Evolutionary conservation across 2,329 filamentous ascomycete genomes (phyloP), one percentile per base, ranked within the genome.

Genomic region (Fusarium bulbicola): DNA sequence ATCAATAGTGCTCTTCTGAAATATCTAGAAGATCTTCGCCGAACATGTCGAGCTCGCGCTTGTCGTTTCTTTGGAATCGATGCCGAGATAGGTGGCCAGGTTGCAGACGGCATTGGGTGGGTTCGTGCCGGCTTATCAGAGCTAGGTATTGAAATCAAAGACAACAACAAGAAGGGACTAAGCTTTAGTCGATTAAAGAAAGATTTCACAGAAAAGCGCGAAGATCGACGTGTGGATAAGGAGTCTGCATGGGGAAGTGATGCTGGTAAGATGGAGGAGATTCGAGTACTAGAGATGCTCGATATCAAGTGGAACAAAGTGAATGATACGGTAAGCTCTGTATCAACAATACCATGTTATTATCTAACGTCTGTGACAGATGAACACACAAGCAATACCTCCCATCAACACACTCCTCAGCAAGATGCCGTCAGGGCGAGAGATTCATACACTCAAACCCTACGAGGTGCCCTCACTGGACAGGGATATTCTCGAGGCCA

Each of bases 61-160:
- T 97, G 95, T 78, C 89, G 96, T 4, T 97, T 98, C 80, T 92
- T 98, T 63, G 96, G 92, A 2, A 92, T 98, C 56, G 95, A 98
- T 80, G 93, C 95, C 5, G 96, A 99, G 78, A 80, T 95, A 16
- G 90, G 90, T 3, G 94, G 93, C 1, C 91, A 95, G 81, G 93
- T 92, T 2, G 96, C 95, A 3, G 92, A 92, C 58, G 96, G 90
- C 0, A 93, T 99, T 65, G 95, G 93, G 2, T 98, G 95, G 95
- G 83, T 97, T 50, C 87, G 90, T 46, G 95, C 92, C 12, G 95
- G 92, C 0, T 89, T 92, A 72, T 90, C 91, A 69, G 92, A 95
- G 73, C 83, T 98, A 10, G 94, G 93, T 0, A 84, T 95, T 14
- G 87, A 89, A 68, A 82, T 79, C 59, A 87, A 77, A 73, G 85